Evolutionary conservation across 768 basidiomycete genomes (phyloP).

Genomic region (Stropharia rugosoannulata): DNA sequence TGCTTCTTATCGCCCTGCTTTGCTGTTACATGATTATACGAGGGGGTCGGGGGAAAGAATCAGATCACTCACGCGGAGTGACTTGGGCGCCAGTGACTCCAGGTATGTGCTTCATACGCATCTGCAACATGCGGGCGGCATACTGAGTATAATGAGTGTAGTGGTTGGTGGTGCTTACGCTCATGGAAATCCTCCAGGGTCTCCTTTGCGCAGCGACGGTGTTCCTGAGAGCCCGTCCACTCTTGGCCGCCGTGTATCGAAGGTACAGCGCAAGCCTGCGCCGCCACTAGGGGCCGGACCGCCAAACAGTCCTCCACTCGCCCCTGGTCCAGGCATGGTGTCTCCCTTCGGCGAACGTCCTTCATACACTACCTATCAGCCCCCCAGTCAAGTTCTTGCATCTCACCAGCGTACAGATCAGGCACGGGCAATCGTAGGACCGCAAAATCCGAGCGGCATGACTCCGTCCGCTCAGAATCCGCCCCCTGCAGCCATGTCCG

Average conservation of each 20-base stretch:
- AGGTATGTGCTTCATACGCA: background rate
- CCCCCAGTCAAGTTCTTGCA: background rate
- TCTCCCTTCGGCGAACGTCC: background rate
- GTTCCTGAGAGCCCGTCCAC: background rate
- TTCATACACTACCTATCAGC: background rate
- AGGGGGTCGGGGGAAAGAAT: background rate
- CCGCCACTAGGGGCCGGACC: background rate
- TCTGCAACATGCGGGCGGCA: background rate
- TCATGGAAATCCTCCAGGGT: background rate
- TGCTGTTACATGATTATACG: constrained; percentile 8
- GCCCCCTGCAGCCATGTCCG: background rate
- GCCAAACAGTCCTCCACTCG: background rate
- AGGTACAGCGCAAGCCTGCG: background rate
- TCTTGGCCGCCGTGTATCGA: background rate
- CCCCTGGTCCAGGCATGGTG: background rate
- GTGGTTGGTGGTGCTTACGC: background rate
- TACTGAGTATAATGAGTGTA: background rate
- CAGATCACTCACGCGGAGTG: background rate
- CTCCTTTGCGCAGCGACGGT: background rate
- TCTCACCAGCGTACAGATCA: background rate
- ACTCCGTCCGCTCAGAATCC: background rate
- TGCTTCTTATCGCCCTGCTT: constrained; percentile 5
- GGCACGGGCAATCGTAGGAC: background rate
- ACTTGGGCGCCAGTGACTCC: background rate
- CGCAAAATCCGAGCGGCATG: background rate